Base-by-base conservation (phyloP, 1,284 basidiomycete species). In the Trametes hirsuta region DNA sequence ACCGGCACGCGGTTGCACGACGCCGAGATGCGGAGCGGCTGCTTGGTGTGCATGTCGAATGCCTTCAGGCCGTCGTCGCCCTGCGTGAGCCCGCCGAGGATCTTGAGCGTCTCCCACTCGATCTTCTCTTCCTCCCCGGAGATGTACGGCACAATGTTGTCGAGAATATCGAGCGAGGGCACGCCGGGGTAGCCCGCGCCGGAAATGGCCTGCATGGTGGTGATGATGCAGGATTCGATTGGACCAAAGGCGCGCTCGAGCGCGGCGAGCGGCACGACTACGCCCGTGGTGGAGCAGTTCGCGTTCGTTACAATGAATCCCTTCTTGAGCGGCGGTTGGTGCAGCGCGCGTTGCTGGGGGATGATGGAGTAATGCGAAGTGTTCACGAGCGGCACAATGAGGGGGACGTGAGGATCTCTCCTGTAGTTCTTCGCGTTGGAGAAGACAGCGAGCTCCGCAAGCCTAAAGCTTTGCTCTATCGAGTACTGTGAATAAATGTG, bases 301-400 rank as follows among this genome's bases (percentile, higher is more conserved):
- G 97, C 97, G 75, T 99, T 99, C 58, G 95, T 97, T 64, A 99
- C 90, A 74, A 99, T 97, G 82, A 95, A 99, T 3, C 97, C 97
- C 68, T 89, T 92, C 59, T 84, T 81, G 11, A 95, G 83, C 0
- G 88, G 86, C 3, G 91, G 90, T 0, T 80, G 77, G 66, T 91
- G 89, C 21, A 85, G 76, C 10, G 85, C 72, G 61, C 83, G 88
- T 77, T 99, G 97, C 71, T 95, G 89, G 0, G 84, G 83, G 68
- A 99, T 81, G 72, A 99, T 94, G 64, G 85, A 80, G 53, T 98
- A 80, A 75, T 99, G 97, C 6, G 81, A 80, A 0, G 94, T 82
- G 79, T 99, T 99, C 68, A 98, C 96, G 69, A 98, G 88, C 14
- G 97, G 97, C 8, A 99, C 97, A 76, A 98, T 87, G 72, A 99